These are phyloP conservation scores for Penicillium cosmopolitanum DNA, from an alignment of 495 filamentous ascomycete genomes.

Conservation along the genomic window DNA sequence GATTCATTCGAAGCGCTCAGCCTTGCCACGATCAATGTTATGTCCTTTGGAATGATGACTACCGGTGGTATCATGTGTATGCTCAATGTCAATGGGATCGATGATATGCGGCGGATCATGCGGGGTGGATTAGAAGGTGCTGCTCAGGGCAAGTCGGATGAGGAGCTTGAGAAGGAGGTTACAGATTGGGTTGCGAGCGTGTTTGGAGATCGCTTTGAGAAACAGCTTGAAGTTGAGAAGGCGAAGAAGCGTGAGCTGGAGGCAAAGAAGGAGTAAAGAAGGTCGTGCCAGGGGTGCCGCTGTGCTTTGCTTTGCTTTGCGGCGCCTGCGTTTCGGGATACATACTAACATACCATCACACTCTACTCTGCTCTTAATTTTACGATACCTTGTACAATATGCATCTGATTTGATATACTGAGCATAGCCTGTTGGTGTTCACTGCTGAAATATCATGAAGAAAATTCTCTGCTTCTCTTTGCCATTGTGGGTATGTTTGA, in stretches of 20 bases:
- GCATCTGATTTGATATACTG: slow-evolving; percentile 3
- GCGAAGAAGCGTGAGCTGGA: slow-evolving; percentile 27
- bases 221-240: slow-evolving; percentile 41
- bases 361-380: slow-evolving; percentile 19
- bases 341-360: slow-evolving; percentile 4
- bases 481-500: not conserved
- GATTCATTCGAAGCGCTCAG: slow-evolving; percentile 80
- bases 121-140: slow-evolving; percentile 48
- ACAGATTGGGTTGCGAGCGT: slow-evolving; percentile 71
- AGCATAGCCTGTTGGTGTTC: slow-evolving; percentile 4
- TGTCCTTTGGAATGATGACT: slow-evolving; percentile 68
- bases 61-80: slow-evolving; percentile 69
- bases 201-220: slow-evolving; percentile 57
- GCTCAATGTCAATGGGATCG: slow-evolving; percentile 70
- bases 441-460: slow-evolving; percentile 4
- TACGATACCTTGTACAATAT: slow-evolving; percentile 30
- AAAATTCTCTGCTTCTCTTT: slow-evolving; percentile 2
- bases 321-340: too few relatives aligned
- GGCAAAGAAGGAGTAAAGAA: slow-evolving; percentile 10
- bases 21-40: slow-evolving; percentile 80
- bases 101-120: slow-evolving; percentile 65
- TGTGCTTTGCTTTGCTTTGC: too few relatives aligned
- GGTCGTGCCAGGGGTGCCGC: not conserved
- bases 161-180: slow-evolving; percentile 68
- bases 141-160: slow-evolving; percentile 47